Base-by-base conservation (phyloP, 768 basidiomycete species). In the Leucosporidium yakuticum region DNA sequence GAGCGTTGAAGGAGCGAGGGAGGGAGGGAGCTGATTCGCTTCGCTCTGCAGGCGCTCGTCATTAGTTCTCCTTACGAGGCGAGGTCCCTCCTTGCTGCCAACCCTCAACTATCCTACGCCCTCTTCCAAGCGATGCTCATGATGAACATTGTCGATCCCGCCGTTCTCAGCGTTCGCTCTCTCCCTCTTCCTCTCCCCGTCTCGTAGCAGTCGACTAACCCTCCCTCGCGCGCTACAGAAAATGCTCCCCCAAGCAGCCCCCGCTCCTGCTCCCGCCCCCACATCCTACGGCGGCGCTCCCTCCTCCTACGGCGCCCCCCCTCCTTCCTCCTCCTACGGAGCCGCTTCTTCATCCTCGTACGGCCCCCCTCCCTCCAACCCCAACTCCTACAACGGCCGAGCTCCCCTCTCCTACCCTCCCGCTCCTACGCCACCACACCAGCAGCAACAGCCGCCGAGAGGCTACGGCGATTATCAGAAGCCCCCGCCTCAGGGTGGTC, bases 41-140 rank as follows among this genome's bases (percentile, higher is more conserved):
- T 15, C 29, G 23, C 29, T 54, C 36, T 57, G 31, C 76, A 99
- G 96, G 89, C 89, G 3, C 92, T 95, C 76, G 88, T 97, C 39
- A 87, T 90, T 55, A 90, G 87, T 0, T 88, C 91, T 68, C 92
- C 94, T 14, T 92, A 95, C 60, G 88, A 93, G 79, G 94, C 95
- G 44, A 83, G 87, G 62, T 81, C 83, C 2, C 81, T 98, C 49
- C 83, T 99, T 54, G 81, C 85, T 31, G 83, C 86, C 23, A 88
- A 97, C 74, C 96, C 96, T 23, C 95, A 98, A 79, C 84, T 96
- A 7, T 88, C 92, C 2, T 98, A 97, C 78, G 96, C 96, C 6
- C 83, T 98, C 20, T 96, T 98, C 82, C 94, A 97, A 80, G 89
- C 91, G 0, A 84, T 99, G 70, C 81, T 98, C 14, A 80, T 97